Evolutionary conservation across 495 filamentous ascomycete species (phyloP).

Genomic region (Hypoxylon trugodes): DNA sequence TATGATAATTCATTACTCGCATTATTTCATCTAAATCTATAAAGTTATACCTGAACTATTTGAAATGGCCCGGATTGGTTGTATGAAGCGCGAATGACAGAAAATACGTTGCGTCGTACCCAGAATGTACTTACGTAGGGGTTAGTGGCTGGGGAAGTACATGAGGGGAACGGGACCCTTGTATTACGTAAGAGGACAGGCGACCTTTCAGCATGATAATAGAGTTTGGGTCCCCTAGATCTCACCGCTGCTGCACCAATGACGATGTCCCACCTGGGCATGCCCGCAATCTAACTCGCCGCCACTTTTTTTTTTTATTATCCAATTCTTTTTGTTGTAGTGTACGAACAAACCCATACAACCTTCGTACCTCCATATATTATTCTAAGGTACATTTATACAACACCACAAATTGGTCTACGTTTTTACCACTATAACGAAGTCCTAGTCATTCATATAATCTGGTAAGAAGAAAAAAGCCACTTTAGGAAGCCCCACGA

Average conservation of each 20-base stretch:
- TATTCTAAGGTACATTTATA: background rate
- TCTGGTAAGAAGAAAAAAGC: too few relatives aligned
- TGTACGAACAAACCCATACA: background rate
- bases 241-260: conserved; percentile 43
- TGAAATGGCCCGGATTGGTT: background rate
- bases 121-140: background rate
- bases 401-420: background rate
- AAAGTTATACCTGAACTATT: background rate
- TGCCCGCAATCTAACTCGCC: conserved; percentile 34
- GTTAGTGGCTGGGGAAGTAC: conserved; percentile 13
- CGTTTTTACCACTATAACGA: conserved; percentile 22
- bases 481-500: conserved; percentile 23
- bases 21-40: conserved; percentile 1
- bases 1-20: conserved; percentile 3
- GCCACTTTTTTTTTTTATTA: conserved; percentile 25
- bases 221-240: conserved; percentile 38
- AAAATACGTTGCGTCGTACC: background rate
- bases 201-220: conserved; percentile 21
- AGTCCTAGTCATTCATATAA: conserved; percentile 19
- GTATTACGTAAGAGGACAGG: conserved; percentile 20
- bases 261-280: conserved; percentile 34
- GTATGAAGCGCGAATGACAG: conserved; percentile 3
- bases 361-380: background rate
- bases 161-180: conserved; percentile 13
- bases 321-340: conserved; percentile 10